Evolutionary conservation across 2,329 filamentous ascomycete species (phyloP).

Genomic region (Cordyceps tenuipes): DNA sequence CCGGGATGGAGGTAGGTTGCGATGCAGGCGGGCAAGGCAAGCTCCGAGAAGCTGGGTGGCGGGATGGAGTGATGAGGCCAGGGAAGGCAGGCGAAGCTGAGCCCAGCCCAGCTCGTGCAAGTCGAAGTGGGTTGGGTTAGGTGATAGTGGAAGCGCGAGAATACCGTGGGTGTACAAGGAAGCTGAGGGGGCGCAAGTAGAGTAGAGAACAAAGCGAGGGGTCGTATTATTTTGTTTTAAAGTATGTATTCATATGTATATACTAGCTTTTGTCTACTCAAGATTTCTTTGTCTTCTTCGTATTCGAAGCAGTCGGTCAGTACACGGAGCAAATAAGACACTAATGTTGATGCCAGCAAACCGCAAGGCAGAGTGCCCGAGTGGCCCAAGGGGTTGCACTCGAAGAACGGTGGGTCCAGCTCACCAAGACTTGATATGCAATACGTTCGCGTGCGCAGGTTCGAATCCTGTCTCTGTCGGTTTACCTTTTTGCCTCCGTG

Average conservation of each 20-base stretch:
- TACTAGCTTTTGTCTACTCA: too few relatives aligned
- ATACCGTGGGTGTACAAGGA: too few relatives aligned
- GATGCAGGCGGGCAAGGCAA: background rate
- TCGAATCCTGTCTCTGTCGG: constrained; percentile 2
- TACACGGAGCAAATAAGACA: too few relatives aligned
- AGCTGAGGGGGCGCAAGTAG: background rate
- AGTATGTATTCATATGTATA: too few relatives aligned
- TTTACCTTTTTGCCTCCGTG: background rate
- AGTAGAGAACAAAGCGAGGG: too few relatives aligned
- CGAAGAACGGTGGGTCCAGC: background rate
- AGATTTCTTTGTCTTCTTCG: too few relatives aligned
- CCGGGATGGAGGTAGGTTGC: background rate
- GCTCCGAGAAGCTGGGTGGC: background rate
- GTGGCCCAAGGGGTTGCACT: constrained; percentile 1
- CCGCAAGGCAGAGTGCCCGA: constrained; percentile 1
- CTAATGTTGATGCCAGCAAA: background rate
- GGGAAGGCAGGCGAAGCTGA: constrained; percentile 6
- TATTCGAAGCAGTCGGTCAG: too few relatives aligned
- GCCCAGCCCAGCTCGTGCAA: background rate
- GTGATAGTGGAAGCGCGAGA: background rate
- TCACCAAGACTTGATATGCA: background rate
- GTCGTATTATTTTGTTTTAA: too few relatives aligned
- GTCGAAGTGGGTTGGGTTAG: background rate
- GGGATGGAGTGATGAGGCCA: background rate
- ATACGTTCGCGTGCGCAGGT: constrained; percentile 4